These are phyloP conservation scores for Paxillus involutus DNA, from an alignment of 768 basidiomycete genomes.

Conservation along the genomic window DNA sequence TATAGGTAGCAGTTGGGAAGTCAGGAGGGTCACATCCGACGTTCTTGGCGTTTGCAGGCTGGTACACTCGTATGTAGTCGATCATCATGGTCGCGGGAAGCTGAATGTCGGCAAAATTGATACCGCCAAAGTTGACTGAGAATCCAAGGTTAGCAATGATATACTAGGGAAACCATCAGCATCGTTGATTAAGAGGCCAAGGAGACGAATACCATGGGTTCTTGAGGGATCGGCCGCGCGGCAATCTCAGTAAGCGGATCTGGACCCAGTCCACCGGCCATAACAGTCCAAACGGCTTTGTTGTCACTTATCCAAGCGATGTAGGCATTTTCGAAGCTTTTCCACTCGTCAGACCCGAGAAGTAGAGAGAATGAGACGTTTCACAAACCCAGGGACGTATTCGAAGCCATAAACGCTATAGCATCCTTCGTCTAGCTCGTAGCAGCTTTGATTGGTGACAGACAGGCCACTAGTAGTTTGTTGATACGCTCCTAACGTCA, in stretches of 20 bases:
- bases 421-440: slow-evolving; percentile 39
- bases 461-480: slow-evolving; percentile 38
- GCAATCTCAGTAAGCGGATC: slow-evolving; percentile 54
- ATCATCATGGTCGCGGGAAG: slow-evolving; percentile 66
- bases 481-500: slow-evolving; percentile 35
- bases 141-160: slow-evolving; percentile 73
- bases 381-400: slow-evolving; percentile 40
- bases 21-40: slow-evolving; percentile 69
- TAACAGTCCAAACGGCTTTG: slow-evolving; percentile 57
- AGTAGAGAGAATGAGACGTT: not conserved
- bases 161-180: slow-evolving; percentile 40
- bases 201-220: slow-evolving; percentile 58
- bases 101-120: slow-evolving; percentile 55
- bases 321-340: slow-evolving; percentile 52
- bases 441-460: slow-evolving; percentile 43
- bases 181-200: not conserved
- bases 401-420: slow-evolving; percentile 55
- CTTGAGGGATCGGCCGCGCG: slow-evolving; percentile 60
- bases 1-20: slow-evolving; percentile 77
- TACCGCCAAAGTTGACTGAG: slow-evolving; percentile 63
- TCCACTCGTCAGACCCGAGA: not conserved
- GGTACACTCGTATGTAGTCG: slow-evolving; percentile 84
- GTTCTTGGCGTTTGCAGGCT: slow-evolving; percentile 46
- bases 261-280: slow-evolving; percentile 45
- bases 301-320: slow-evolving; percentile 69